Evolutionary conservation across 768 basidiomycete genomes (phyloP).

Genomic region (Leucocoprinus birnbaumii): DNA sequence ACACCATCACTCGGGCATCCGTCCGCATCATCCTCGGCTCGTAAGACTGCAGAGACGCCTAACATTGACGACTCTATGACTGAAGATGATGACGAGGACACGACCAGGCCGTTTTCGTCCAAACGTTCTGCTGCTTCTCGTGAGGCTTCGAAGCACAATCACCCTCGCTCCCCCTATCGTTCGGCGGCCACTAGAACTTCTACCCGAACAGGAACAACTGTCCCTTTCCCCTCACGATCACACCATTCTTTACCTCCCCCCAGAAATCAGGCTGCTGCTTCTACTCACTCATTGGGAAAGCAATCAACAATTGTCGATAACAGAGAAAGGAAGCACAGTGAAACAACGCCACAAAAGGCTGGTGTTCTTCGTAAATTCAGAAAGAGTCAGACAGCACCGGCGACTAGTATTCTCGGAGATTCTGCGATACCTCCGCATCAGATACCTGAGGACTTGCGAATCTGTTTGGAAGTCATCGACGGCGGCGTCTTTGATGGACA

Average conservation of each 20-base stretch:
- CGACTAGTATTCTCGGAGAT: conserved; percentile 44
- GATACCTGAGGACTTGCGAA: conserved; percentile 83
- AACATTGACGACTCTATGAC: conserved; percentile 72
- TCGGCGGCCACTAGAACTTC: conserved; percentile 37
- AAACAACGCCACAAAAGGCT: conserved; percentile 27
- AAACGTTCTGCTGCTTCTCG: conserved; percentile 34
- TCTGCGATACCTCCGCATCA: conserved; percentile 66
- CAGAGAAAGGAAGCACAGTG: conserved; percentile 49
- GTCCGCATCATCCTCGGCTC: conserved; percentile 32
- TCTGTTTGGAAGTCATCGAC: conserved; percentile 85
- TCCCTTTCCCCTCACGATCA: conserved; percentile 79
- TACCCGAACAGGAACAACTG: conserved; percentile 38
- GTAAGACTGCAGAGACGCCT: conserved; percentile 53
- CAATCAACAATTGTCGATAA: conserved; percentile 57
- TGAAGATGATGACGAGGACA: conserved; percentile 71
- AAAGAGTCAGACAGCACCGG: conserved; percentile 55
- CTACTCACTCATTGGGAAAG: conserved; percentile 74
- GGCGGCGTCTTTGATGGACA: conserved; percentile 89
- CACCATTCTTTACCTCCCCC: conserved; percentile 76
- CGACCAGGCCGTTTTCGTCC: conserved; percentile 46
- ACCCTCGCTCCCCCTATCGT: conserved; percentile 79
- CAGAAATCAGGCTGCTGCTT: conserved; percentile 51
- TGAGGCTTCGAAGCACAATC: conserved; percentile 52
- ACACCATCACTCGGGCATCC: conserved; percentile 40
- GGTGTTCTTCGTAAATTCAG: conserved; percentile 68